These are phyloP conservation scores for Esteya vermicola DNA, from an alignment of 2,329 filamentous ascomycete genomes.

Conservation along the genomic window DNA sequence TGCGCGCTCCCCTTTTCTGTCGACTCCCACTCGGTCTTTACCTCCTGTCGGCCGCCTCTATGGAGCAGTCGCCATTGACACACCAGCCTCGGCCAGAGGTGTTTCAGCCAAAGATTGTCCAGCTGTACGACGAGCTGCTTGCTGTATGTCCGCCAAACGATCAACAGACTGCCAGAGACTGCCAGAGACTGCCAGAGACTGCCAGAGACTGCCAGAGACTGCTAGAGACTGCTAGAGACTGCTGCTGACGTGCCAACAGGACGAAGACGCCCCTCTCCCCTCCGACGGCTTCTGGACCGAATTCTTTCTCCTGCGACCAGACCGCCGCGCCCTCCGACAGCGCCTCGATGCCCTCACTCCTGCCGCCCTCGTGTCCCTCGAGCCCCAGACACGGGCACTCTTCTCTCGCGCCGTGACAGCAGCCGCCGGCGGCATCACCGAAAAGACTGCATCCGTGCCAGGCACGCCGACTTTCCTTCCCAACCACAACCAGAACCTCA, in stretches of 20 bases:
- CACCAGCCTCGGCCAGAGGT: constrained; percentile 80
- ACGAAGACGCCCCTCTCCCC: constrained; percentile 47
- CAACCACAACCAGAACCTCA: too few species aligned
- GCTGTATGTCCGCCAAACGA: constrained; percentile 2
- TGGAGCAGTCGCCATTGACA: constrained; percentile 67
- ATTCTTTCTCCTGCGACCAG: constrained; percentile 81
- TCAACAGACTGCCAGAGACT: too few species aligned
- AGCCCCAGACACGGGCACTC: constrained; percentile 65
- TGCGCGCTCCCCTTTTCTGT: not conserved
- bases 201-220: too few species aligned
- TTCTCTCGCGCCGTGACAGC: constrained; percentile 55
- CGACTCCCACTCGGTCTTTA: not conserved
- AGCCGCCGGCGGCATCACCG: constrained; percentile 18
- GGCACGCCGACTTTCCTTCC: too few species aligned
- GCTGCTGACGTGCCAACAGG: not conserved
- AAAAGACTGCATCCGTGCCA: too few species aligned
- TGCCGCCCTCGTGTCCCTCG: constrained; percentile 61
- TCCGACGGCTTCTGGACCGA: constrained; percentile 92
- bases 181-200: too few species aligned
- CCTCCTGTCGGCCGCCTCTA: not conserved
- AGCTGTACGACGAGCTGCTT: constrained; percentile 78
- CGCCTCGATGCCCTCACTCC: constrained; percentile 58
- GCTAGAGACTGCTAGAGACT: too few species aligned
- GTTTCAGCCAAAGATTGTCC: constrained; percentile 88
- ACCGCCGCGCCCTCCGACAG: constrained; percentile 50